phyloP scores from a whole-genome alignment of 768 basidiomycete species.

The Boletus eberwhitei region DNA sequence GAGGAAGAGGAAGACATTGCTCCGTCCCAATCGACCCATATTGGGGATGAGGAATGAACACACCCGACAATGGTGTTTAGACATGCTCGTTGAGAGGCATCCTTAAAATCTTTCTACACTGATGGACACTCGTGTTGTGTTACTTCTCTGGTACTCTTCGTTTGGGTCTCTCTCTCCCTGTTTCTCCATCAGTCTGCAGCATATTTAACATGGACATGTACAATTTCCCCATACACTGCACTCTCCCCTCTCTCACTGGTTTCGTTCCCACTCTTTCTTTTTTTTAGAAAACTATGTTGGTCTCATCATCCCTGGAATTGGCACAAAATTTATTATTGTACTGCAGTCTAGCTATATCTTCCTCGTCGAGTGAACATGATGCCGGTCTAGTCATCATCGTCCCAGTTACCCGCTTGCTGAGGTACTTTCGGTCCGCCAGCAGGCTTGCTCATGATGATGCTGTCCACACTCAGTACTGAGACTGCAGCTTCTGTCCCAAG shows the following conservation, averaged over 20 bases:
- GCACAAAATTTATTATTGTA: constrained; percentile 29
- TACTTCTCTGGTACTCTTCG: constrained; percentile 11
- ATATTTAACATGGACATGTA: constrained; percentile 36
- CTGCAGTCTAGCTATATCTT: constrained; percentile 17
- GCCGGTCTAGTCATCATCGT: constrained; percentile 52
- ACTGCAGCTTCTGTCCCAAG: constrained; percentile 91
- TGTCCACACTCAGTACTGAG: constrained; percentile 91
- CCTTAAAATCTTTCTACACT: constrained; percentile 9
- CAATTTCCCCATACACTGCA: constrained; percentile 13
- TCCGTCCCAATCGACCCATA: constrained; percentile 23
- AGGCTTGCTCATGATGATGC: constrained; percentile 96
- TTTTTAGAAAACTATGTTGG: constrained; percentile 5
- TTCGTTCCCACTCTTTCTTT: not conserved
- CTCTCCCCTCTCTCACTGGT: constrained; percentile 4
- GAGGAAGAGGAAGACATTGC: constrained; percentile 43
- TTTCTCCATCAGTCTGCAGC: constrained; percentile 8
- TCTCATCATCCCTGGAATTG: constrained; percentile 20
- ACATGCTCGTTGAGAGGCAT: constrained; percentile 4
- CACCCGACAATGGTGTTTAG: constrained; percentile 6
- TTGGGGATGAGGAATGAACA: constrained; percentile 22
- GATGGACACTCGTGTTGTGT: constrained; percentile 26
- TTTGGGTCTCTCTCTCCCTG: not conserved
- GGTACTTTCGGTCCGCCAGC: constrained; percentile 86
- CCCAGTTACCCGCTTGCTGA: constrained; percentile 86
- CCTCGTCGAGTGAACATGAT: constrained; percentile 10